Evolutionary conservation across 2,329 filamentous ascomycete species (phyloP), one percentile per base, ranked within the genome.

Genomic region (Curvularia lunata): DNA sequence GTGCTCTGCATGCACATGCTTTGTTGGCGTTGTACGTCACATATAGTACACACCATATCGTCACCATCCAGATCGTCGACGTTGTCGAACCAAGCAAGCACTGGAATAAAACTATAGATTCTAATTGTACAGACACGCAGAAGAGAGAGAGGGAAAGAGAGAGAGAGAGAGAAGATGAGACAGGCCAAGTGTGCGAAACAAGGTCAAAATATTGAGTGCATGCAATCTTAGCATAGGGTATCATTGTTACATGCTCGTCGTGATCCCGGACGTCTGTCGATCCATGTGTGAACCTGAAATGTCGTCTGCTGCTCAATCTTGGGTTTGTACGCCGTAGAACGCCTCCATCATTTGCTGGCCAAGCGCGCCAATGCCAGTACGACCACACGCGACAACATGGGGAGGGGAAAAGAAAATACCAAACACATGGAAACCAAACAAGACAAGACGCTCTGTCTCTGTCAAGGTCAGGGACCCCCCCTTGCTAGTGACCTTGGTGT

Each of bases 401-500:
- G 27, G 43, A 25, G 27, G 38, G 23, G 23, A 46, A 25, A 28
- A 21, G 25, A 28, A 46, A 40, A 47, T 18, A 46, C 18, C 25
- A 28, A 38, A 46, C 48, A 19, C 32, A 46, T 25, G 18, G 38
- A 49, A 34, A 43, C 3, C 13, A 34, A 49, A 37, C 13, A 23
- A n/a, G 27, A 28, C 19, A 38, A 19, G 53, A 37, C 32, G 27
- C 25, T 9, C 28, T 9, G 9, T 6, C 16, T 34, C 23, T 25
- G 10, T 7, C n/a, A 5, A 32, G 43, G 10, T 6, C 5, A 18
- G 19, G 16, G 32, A 4, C 19, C 13, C 4, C 13, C 12, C 13
- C 23, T n/a, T 23, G 19, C 56, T 61, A 64, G 42, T 63, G 57
- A 30, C 50, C 55, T 48, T 62, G 61, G 37, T 64, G 63, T 42